Evolutionary conservation across 306 rosid genomes (phyloP).

Genomic region (Cicer pinnatifidum): DNA sequence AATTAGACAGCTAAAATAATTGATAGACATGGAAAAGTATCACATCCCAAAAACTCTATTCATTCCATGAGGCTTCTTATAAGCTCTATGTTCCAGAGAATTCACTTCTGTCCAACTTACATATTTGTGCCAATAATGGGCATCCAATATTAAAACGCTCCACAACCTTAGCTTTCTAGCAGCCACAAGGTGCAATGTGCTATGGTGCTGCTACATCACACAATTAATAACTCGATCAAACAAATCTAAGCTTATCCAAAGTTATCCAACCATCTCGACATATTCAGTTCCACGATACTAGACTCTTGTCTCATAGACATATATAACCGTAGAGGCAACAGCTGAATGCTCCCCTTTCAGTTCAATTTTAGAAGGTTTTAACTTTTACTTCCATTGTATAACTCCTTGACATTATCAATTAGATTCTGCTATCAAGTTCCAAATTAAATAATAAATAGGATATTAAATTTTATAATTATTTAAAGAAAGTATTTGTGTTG

Average conservation of each 20-base stretch:
- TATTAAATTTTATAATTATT: not conserved
- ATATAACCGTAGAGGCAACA: not conserved
- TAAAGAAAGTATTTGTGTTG: not conserved
- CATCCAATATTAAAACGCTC: not conserved
- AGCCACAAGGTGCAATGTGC: not conserved
- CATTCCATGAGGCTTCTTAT: slow-evolving; percentile 12
- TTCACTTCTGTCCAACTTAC: not conserved
- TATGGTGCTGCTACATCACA: not conserved
- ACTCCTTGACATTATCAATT: not conserved
- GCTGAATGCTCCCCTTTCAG: slow-evolving; percentile 22
- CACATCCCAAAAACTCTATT: not conserved
- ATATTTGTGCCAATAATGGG: not conserved
- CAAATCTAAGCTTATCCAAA: slow-evolving; percentile 18
- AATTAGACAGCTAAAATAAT: not conserved
- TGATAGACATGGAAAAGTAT: not conserved
- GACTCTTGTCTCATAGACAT: not conserved
- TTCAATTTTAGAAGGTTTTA: slow-evolving; percentile 11
- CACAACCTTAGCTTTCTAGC: not conserved
- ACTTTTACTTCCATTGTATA: slow-evolving; percentile 12
- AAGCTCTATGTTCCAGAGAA: slow-evolving; percentile 9
- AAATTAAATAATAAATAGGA: not conserved
- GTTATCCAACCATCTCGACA: slow-evolving; percentile 18
- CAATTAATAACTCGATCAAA: not conserved
- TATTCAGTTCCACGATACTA: not conserved
- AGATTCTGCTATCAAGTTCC: not conserved